A percentile compares a stretch with the other conserved stretches of the same genome.
phyloP scores from a whole-genome alignment of 1,284 basidiomycete genomes.

The Apiotrichum veenhuisii region DNA sequence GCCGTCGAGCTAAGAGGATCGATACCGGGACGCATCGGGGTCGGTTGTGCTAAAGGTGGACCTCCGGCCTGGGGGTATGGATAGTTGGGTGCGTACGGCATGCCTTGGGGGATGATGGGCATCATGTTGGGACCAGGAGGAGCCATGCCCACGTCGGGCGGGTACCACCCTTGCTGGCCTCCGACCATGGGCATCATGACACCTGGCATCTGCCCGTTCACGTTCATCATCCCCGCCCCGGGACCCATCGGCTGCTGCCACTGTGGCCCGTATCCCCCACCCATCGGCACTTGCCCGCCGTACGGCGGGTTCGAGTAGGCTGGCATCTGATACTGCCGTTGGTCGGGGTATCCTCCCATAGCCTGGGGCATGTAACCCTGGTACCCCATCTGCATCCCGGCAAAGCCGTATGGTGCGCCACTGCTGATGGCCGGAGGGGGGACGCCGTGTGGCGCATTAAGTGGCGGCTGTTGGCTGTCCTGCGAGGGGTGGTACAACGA shows the following conservation, averaged over 20 bases:
- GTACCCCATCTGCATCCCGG: conserved; percentile 6
- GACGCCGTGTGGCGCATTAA: neutral
- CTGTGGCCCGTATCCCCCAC: conserved; percentile 1
- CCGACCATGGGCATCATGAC: conserved; percentile 10
- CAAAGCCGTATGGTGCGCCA: conserved; percentile 1
- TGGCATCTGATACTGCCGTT: conserved; percentile 4
- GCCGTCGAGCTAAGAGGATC: conserved; percentile 40
- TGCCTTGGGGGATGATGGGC: conserved; percentile 41
- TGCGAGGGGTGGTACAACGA: conserved; percentile 32
- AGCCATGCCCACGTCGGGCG: conserved; percentile 21
- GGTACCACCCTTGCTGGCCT: conserved; percentile 17
- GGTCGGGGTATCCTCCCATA: conserved; percentile 10
- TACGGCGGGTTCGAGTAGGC: conserved; percentile 9
- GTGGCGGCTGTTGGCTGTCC: conserved; percentile 2
- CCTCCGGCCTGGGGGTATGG: conserved; percentile 4
- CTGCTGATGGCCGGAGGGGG: conserved; percentile 1
- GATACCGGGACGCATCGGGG: conserved; percentile 33
- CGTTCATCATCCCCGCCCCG: conserved; percentile 3
- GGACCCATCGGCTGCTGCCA: conserved; percentile 13
- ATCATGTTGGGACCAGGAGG: conserved; percentile 20
- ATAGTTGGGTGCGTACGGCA: conserved; percentile 24
- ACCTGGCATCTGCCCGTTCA: conserved; percentile 3
- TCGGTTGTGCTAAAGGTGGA: conserved; percentile 32
- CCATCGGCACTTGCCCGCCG: conserved; percentile 11
- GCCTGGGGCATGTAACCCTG: conserved; percentile 11